phyloP scores from a whole-genome alignment of 129 eudicot species.

The Heracleum sosnowskyi region DNA sequence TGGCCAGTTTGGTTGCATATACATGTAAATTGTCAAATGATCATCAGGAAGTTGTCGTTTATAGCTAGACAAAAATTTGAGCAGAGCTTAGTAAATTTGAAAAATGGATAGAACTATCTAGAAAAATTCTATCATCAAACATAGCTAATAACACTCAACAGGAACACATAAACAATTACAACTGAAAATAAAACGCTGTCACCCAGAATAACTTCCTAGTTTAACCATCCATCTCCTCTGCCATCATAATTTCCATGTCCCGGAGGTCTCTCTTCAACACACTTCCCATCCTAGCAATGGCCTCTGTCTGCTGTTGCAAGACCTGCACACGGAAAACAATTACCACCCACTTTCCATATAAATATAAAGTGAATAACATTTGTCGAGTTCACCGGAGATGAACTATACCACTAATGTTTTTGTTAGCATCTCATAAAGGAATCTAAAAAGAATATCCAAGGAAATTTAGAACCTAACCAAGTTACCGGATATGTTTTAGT shows the following conservation, averaged over 20 bases:
- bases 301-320: constrained; percentile 90
- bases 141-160: not conserved
- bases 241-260: constrained; percentile 94
- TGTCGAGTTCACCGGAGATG: not conserved
- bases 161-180: not conserved
- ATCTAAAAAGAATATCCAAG: too few relatives aligned
- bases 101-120: not conserved
- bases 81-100: not conserved
- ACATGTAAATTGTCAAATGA: too few relatives aligned
- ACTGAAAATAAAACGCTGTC: not conserved
- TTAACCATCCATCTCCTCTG: constrained; percentile 46
- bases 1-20: too few relatives aligned
- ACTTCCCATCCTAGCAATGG: constrained; percentile 71
- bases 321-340: constrained; percentile 40
- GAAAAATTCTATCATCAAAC: not conserved
- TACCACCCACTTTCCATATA: not conserved
- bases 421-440: not conserved
- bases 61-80: too few relatives aligned
- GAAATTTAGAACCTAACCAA: not conserved
- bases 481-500: not conserved
- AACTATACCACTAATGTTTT: not conserved
- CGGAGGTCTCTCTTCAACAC: constrained; percentile 83
- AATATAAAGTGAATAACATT: not conserved
- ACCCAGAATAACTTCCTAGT: not conserved
- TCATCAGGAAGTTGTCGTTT: too few relatives aligned